Evolutionary conservation across 2,329 filamentous ascomycete genomes (phyloP), one percentile per base, ranked within the genome.

Genomic region (Talaromyces sp.): DNA sequence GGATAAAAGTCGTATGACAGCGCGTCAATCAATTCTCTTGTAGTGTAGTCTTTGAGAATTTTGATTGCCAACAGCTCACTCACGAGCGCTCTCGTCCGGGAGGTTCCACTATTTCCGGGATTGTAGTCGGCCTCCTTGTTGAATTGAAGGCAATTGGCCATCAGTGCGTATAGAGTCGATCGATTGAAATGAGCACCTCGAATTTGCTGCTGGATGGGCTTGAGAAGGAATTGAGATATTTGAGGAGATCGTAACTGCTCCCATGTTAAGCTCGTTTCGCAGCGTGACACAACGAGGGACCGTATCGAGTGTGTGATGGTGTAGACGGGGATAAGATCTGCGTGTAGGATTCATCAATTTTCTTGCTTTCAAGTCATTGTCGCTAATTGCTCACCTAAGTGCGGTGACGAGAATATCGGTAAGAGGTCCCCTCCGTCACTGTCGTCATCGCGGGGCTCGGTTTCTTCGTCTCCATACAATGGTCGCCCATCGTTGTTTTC

Each of bases 1-100:
- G 94, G 94, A 75, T 95, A 92, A 75, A 97, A 97, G 76, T 97
- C 94, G 78, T 97, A 97, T 31, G 92, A 96, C 47, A 98, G 83
- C 3, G 92, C 93, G 80, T 98, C 94, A 70, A 97, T 96, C 70
- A 98, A 84, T 78, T 97, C 93, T 66, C 93, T 84, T 0, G 92
- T 96, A 22, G 86, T 89, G 78, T 93, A 97, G 74, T 98, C 94
- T 79, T 92, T 94, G 69, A 98, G 81, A 68, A 97, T 76, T 75
- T 96, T 92, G 77, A 97, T 91, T 15, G 93, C 92, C 56, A 98
- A 82, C 66, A 98, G 84, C 80, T 98, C 93, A 79, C 93, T 96
- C 57, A 97, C 89, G 80, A 93, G 87, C 52, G 93, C 92, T 70
- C 94, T 86, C 9, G 94, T 97, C 70, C 86, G 89, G 78, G 89